phyloP scores from a whole-genome alignment of 768 basidiomycete genomes.

The Xerocomus brunneocitrinus region DNA sequence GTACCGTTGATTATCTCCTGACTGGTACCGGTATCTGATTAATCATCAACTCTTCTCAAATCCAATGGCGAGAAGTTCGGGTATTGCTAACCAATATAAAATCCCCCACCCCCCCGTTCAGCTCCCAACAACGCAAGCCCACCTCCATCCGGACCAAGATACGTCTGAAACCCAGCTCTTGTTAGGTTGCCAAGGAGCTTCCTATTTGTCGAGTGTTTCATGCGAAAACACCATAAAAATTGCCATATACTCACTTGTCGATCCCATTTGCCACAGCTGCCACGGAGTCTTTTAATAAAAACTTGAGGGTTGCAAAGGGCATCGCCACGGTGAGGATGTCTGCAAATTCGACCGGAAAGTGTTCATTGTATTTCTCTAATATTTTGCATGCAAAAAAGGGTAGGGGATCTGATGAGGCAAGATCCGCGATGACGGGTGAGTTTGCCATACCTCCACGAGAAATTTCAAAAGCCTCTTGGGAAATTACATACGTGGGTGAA shows the following conservation, averaged over 20 bases:
- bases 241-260: constrained; percentile 16
- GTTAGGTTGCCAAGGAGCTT: constrained; percentile 35
- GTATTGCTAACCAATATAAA: constrained; percentile 34
- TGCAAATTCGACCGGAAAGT: constrained; percentile 23
- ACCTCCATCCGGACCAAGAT: constrained; percentile 35
- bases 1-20: constrained; percentile 44
- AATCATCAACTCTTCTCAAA: not conserved
- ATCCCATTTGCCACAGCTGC: constrained; percentile 11
- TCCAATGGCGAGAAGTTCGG: not conserved
- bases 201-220: constrained; percentile 18
- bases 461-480: constrained; percentile 3
- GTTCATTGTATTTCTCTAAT: constrained; percentile 24
- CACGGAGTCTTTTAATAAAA: constrained; percentile 2
- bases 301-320: constrained; percentile 17
- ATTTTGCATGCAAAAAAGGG: not conserved
- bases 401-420: not conserved
- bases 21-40: constrained; percentile 36
- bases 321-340: constrained; percentile 20
- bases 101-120: constrained; percentile 33
- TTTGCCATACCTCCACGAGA: constrained; percentile 13
- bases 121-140: constrained; percentile 31
- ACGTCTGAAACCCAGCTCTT: constrained; percentile 35
- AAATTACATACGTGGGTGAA: constrained; percentile 27
- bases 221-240: too few species aligned
- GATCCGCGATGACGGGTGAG: not conserved